Base-by-base conservation (phyloP, 2,329 filamentous ascomycete species). In the Epichloe scottii region DNA sequence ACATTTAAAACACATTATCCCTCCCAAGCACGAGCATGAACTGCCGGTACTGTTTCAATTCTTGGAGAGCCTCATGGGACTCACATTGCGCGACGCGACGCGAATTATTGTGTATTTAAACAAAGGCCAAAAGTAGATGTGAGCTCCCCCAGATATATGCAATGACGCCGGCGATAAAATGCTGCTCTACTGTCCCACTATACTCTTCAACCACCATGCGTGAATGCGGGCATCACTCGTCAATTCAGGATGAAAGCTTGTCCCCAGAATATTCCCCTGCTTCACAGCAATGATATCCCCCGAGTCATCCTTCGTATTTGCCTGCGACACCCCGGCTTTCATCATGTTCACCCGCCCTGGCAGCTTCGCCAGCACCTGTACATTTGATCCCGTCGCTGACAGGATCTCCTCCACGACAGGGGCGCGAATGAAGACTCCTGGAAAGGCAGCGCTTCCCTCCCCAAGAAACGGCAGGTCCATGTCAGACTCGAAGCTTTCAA, bases 161-260 rank as follows among this genome's bases (percentile, higher is more conserved):
- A 12, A 42, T 5, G 14, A 23, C 40, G n/a, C 39, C 40, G 8
- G 8, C 30, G 30, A 30, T 3, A 21, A 15, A 33, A 34, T 21
- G 21, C 6, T 41, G 51, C 21, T 34, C 10, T 46, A 50, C 68
- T 85, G 67, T 91, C 80, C 58, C 77, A 71, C 23, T 8, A 53
- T 51, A 11, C 23, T 51, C 45, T 39, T 51, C 63, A 98, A 63
- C 93, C 93, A 98, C 93, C 93, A 97, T 4, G 80, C 76, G 67
- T 98, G 93, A 62, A 97, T 94, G 51, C 93, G 78, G 51, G 82
- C 73, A 69, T 98, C 93, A 7, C 82, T 79, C 0, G 91, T 97
- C 66, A 98, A 67, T 67, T 98, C 93, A 0, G 93, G 93, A 61
- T 97, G 93, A 63, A 97, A 98, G 62, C 90, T 96, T 3, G 87